Evolutionary conservation across 768 basidiomycete species (phyloP).

Genomic region (Podaxis carcinomalis): DNA sequence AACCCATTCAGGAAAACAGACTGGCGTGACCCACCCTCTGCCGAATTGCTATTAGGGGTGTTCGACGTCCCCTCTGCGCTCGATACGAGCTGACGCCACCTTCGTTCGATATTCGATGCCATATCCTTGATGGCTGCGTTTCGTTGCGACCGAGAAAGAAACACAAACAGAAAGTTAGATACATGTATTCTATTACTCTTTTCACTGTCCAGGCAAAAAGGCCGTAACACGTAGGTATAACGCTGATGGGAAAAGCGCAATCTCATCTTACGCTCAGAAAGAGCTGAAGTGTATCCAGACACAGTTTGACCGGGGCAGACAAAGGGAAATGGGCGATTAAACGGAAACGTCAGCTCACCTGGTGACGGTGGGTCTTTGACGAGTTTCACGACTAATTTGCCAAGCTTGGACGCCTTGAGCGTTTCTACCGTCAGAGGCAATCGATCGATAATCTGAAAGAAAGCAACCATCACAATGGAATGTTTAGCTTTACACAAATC

Average conservation of each 20-base stretch:
- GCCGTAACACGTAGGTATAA: conserved; percentile 16
- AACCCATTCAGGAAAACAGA: conserved; percentile 22
- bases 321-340: conserved; percentile 9
- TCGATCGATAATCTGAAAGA: conserved; percentile 72
- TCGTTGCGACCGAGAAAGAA: conserved; percentile 28
- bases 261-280: conserved; percentile 13
- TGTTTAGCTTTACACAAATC: conserved; percentile 1
- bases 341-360: conserved; percentile 57
- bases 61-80: conserved; percentile 36
- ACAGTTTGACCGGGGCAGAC: conserved; percentile 4
- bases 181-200: conserved; percentile 46
- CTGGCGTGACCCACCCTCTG: conserved; percentile 74
- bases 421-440: conserved; percentile 70
- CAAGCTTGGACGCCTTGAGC: conserved; percentile 68
- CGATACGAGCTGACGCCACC: conserved; percentile 66
- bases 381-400: conserved; percentile 74
- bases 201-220: conserved; percentile 24
- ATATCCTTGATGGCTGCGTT: conserved; percentile 88
- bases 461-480: conserved; percentile 9
- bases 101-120: conserved; percentile 82
- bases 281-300: conserved; percentile 10
- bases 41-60: conserved; percentile 38
- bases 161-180: conserved; percentile 62
- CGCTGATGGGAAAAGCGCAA: conserved; percentile 12
- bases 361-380: conserved; percentile 70